These are phyloP conservation scores for Emergomyces africanus DNA, from an alignment of 2,329 filamentous ascomycete genomes.

Conservation along the genomic window DNA sequence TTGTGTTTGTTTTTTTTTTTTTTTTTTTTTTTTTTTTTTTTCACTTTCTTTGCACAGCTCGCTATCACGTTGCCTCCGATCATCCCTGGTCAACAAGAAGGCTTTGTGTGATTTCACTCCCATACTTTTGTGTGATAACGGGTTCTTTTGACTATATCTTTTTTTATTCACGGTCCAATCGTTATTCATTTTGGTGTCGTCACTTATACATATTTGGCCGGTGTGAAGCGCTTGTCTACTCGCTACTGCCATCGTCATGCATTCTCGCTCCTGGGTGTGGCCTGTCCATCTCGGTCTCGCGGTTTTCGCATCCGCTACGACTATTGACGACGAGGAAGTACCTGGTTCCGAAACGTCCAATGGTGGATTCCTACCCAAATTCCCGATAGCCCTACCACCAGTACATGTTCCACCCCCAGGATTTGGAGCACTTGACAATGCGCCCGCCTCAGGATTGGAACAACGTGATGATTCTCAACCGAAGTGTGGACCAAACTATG, in stretches of 20 bases:
- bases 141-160: background rate
- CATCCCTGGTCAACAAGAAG: background rate
- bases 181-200: background rate
- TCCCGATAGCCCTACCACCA: slow-evolving; percentile 6
- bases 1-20: too few species aligned
- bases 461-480: slow-evolving; percentile 2
- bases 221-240: background rate
- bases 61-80: background rate
- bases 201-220: background rate
- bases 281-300: background rate
- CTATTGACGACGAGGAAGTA: background rate
- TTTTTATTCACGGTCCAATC: background rate
- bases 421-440: slow-evolving; percentile 1
- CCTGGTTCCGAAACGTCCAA: background rate
- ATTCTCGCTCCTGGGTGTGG: background rate
- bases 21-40: too few species aligned
- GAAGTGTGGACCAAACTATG: slow-evolving; percentile 24
- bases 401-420: slow-evolving; percentile 5
- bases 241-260: background rate
- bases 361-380: background rate
- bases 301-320: background rate
- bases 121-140: background rate
- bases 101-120: slow-evolving; percentile 6
- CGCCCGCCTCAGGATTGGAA: background rate
- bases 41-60: background rate